Evolutionary conservation across 148 eudicot species (phyloP).

Genomic region (Rhododendron vialii): DNA sequence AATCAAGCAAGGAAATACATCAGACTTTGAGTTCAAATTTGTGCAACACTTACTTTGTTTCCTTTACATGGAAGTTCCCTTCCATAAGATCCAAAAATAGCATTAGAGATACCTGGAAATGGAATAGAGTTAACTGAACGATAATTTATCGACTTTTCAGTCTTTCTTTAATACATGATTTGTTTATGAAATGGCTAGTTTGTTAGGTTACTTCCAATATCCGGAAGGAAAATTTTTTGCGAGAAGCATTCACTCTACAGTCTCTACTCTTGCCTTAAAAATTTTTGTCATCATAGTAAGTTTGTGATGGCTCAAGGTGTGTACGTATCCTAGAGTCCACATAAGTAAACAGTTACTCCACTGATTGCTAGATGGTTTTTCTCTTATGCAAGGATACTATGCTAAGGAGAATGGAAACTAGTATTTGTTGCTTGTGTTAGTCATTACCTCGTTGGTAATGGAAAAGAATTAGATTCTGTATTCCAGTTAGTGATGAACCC

Average conservation of each 20-base stretch:
- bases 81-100: background rate
- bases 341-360: background rate
- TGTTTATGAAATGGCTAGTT: background rate
- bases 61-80: background rate
- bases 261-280: background rate
- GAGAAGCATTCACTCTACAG: background rate
- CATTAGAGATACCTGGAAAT: background rate
- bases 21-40: background rate
- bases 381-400: background rate
- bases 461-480: background rate
- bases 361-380: background rate
- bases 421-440: background rate
- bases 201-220: background rate
- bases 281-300: background rate
- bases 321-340: background rate
- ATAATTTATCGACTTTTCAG: background rate
- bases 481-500: background rate
- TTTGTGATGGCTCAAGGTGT: background rate
- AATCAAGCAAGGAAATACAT: background rate
- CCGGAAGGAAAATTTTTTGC: background rate
- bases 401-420: background rate
- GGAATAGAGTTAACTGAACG: background rate
- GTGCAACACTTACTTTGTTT: background rate
- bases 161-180: background rate
- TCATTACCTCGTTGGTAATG: background rate